Evolutionary conservation across 768 basidiomycete species (phyloP), one percentile per base, ranked within the genome.

Genomic region (Termitomyces sp.): DNA sequence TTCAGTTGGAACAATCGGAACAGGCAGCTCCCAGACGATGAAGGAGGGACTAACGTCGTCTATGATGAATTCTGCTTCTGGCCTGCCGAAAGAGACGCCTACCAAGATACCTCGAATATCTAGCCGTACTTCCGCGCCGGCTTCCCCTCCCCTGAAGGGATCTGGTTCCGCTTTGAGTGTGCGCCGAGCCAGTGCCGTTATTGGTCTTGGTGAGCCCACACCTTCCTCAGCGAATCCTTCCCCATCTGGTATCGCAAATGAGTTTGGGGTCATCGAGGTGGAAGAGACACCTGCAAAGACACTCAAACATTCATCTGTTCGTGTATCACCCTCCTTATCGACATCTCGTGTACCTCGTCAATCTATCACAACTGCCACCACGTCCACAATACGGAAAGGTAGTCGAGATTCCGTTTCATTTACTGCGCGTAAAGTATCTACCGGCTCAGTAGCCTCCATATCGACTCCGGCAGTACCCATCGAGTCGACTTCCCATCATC

Each of bases 41-140:
- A 86, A 84, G 69, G 88, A 88, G 59, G 80, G 61, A 1, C 53
- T 75, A 9, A 83, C 83, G 10, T 79, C 80, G n/a, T 78, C 82
- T 11, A 71, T 83, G 45, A 69, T 78, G 59, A 88, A 87, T 65
- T 77, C 84, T 15, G 68, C 78, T 3, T 77, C 81, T 34, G 75
- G 78, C 10, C 73, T 87, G 59, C 71, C 83, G 5, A 94, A 94
- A 74, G 92, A 93, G 70, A 94, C 94, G 0, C 93, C 93, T 3
- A 96, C 93, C 20, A 95, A 94, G 77, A 96, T 95, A 68, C 93
- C 93, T 51, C 90, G 93, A 31, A 94, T 96, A 45, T 89, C 92
- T n/a, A 91, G 91, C 69, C 84, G 89, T 38, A 86, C 88, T 2
- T 91, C 92, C 5, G 85, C 89, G 10, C 83, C 82, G 56, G 82